Evolutionary conservation across 148 eudicot genomes (phyloP), one percentile per base, ranked within the genome.

Genomic region (Rhododendron molle): DNA sequence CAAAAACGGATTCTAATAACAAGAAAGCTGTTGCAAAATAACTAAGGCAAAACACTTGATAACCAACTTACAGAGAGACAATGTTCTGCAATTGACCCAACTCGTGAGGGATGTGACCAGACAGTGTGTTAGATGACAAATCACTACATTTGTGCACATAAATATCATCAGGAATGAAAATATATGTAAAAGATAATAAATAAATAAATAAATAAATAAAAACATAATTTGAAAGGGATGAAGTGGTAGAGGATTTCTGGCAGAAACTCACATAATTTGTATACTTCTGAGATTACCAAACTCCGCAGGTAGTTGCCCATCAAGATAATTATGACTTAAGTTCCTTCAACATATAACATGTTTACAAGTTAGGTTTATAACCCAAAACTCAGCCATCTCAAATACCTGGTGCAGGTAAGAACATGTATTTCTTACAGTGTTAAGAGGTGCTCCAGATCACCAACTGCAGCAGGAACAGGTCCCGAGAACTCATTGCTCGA

Each of bases 361-460:
- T 20, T 21, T 23, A 34, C 2, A 69, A 36, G 13, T 73, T 46
- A 83, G 78, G 44, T 13, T 62, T 0, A 9, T 11, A 30, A 50
- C 4, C n/a, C 32, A 47, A 12, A 18, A 60, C 15, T 18, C 21
- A 18, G 8, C 12, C 18, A 72, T 3, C 23, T 32, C 20, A 82
- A 54, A 15, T n/a, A n/a, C n/a, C n/a, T n/a, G 20, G 47, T 40
- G 30, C 73, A 12, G 20, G 1, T 5, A 72, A 38, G 28, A 78
- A 21, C 3, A 67, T 9, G 47, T 23, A 80, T 56, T 46, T 30
- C 93, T 87, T 90, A 94, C 96, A 94, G 81, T 50, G 89, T 92
- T 32, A 94, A 90, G 65, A 94, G 96, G 86, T 94, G 96, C 86
- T 94, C 96, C 81, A 94, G 85, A 83, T 91, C 96, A n/a, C 94